A percentile compares a stretch with the other conserved stretches of the same genome.
Evolutionary conservation across 805 yeast species (phyloP).

Genomic region (Yamadazyma laniorum): DNA sequence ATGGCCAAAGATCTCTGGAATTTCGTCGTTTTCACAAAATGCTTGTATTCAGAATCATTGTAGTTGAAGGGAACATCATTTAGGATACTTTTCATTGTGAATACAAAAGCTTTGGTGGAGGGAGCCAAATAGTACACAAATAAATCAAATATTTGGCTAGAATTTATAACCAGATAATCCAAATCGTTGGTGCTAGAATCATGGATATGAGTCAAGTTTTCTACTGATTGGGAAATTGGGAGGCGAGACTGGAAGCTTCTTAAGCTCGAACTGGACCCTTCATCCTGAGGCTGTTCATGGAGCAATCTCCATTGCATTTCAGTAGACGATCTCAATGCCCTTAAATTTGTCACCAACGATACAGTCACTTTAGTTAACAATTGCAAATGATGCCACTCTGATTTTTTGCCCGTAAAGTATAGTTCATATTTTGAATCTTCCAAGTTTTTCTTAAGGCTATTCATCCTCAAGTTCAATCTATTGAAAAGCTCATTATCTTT

Average conservation of each 20-base stretch:
- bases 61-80: slow-evolving; percentile 56
- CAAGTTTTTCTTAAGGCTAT: slow-evolving; percentile 37
- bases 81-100: slow-evolving; percentile 61
- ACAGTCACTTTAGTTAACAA: slow-evolving; percentile 52
- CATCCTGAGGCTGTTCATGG: slow-evolving; percentile 20
- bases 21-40: slow-evolving; percentile 40
- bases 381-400: slow-evolving; percentile 46
- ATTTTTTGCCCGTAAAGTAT: slow-evolving; percentile 50
- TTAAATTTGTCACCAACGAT: slow-evolving; percentile 53
- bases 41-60: slow-evolving; percentile 19
- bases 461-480: slow-evolving; percentile 40
- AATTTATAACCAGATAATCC: slow-evolving; percentile 23
- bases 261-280: slow-evolving; percentile 20
- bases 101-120: slow-evolving; percentile 62
- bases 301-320: slow-evolving; percentile 63
- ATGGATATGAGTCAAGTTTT: slow-evolving; percentile 26
- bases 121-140: slow-evolving; percentile 73
- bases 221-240: slow-evolving; percentile 26
- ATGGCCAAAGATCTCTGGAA: slow-evolving; percentile 45
- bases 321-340: slow-evolving; percentile 66
- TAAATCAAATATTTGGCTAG: slow-evolving; percentile 56
- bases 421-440: slow-evolving; percentile 67
- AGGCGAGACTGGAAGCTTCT: slow-evolving; percentile 20
- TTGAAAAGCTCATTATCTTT: slow-evolving; percentile 37
- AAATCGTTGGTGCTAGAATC: slow-evolving; percentile 15